Evolutionary conservation across 2,329 filamentous ascomycete species (phyloP).

Genomic region (Akanthomyces dipterigenus): DNA sequence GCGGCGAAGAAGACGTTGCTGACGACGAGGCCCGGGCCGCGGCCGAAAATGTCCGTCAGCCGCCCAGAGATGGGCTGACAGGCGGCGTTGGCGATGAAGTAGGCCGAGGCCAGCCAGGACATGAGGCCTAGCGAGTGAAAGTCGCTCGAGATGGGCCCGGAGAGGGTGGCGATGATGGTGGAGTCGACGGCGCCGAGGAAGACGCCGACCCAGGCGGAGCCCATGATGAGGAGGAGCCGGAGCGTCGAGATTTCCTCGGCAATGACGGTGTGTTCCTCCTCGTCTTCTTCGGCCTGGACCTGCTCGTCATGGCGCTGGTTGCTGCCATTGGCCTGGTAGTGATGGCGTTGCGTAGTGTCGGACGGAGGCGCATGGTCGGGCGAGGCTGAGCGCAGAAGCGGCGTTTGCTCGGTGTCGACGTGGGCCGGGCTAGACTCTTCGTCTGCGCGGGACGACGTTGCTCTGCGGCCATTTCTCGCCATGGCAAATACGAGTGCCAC

Average conservation of each 20-base stretch:
- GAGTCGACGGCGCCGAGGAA: conserved; percentile 63
- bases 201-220: conserved; percentile 52
- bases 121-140: conserved; percentile 76
- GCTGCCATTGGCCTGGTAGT: neutral
- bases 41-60: conserved; percentile 81
- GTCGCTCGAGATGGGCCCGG: conserved; percentile 73
- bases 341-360: neutral
- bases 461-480: neutral
- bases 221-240: conserved; percentile 48
- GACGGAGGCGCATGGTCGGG: too few relatives aligned
- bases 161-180: conserved; percentile 80
- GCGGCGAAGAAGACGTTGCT: conserved; percentile 73
- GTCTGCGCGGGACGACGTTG: neutral
- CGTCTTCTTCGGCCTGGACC: too few relatives aligned
- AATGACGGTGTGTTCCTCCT: conserved; percentile 29
- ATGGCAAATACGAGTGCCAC: neutral
- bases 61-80: conserved; percentile 80
- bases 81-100: conserved; percentile 81
- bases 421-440: neutral
- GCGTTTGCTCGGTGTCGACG: neutral
- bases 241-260: conserved; percentile 40
- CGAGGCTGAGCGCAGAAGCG: neutral
- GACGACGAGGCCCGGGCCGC: conserved; percentile 69
- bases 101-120: conserved; percentile 83
- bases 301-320: neutral